These are phyloP conservation scores for Sparassis latifolia DNA, from an alignment of 1,284 basidiomycete species.

Conservation along the genomic window DNA sequence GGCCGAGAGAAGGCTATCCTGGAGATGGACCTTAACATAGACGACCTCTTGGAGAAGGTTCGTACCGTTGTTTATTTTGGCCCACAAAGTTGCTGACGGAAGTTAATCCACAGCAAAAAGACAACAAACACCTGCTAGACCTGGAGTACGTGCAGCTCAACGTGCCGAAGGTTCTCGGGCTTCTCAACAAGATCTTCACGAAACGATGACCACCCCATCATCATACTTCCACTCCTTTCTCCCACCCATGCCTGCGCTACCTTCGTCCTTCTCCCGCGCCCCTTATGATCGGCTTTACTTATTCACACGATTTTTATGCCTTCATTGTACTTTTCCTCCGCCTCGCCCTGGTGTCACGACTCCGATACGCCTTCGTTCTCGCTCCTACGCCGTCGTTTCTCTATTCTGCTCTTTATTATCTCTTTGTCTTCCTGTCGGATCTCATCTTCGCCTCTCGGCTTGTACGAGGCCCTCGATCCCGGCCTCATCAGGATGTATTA, in stretches of 20 bases:
- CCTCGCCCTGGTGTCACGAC: not conserved
- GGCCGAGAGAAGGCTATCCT: constrained; percentile 98
- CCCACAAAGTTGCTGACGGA: not conserved
- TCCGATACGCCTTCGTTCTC: not conserved
- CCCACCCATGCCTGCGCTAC: not conserved
- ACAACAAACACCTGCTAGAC: constrained; percentile 93
- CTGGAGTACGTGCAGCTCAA: constrained; percentile 97
- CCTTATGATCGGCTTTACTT: not conserved
- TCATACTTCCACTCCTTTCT: not conserved
- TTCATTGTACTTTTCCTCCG: not conserved
- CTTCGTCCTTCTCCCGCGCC: not conserved
- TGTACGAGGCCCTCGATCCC: not conserved
- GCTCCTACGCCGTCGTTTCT: not conserved
- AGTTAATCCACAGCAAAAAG: constrained; percentile 75
- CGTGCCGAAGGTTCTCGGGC: constrained; percentile 88
- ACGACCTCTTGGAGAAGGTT: constrained; percentile 95
- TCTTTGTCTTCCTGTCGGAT: constrained; percentile 1
- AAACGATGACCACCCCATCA: constrained; percentile 51
- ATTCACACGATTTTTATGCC: constrained; percentile 12
- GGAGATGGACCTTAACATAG: constrained; percentile 99
- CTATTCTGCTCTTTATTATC: constrained; percentile 5
- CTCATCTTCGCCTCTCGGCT: not conserved
- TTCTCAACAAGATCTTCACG: constrained; percentile 88
- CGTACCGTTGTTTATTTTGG: constrained; percentile 11
- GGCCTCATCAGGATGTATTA: constrained; percentile 7